Conservation (phyloP, 306 rosid genomes). For the Senna tora region DNA sequence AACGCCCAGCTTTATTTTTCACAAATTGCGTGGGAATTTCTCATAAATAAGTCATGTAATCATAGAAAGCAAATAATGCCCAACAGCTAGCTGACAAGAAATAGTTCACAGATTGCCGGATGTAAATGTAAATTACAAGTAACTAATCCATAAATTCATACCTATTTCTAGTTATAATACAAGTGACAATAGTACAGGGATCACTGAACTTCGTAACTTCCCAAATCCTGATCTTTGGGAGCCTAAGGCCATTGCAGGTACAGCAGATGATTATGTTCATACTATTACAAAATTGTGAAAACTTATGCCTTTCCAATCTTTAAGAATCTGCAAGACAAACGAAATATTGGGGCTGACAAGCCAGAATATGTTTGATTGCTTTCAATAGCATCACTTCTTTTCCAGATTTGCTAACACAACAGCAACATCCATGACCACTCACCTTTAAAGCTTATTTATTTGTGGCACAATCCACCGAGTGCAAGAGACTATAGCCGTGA, state of each 20-base stretch:
- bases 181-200: slow-evolving; percentile 50
- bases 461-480: slow-evolving; percentile 20
- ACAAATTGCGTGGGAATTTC: background rate
- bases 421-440: slow-evolving; percentile 32
- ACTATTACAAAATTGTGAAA: slow-evolving; percentile 63
- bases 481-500: slow-evolving; percentile 13
- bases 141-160: slow-evolving; percentile 44
- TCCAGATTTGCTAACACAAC: slow-evolving; percentile 34
- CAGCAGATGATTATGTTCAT: slow-evolving; percentile 49
- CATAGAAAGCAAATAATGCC: slow-evolving; percentile 3
- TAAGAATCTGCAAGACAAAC: slow-evolving; percentile 34
- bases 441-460: slow-evolving; percentile 29
- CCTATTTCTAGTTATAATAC: slow-evolving; percentile 58
- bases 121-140: slow-evolving; percentile 31
- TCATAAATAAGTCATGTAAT: background rate
- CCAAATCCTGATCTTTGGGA: slow-evolving; percentile 44
- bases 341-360: background rate
- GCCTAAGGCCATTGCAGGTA: slow-evolving; percentile 47
- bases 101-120: slow-evolving; percentile 21
- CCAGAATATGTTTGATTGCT: slow-evolving; percentile 38
- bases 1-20: background rate
- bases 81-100: background rate
- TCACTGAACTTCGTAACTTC: slow-evolving; percentile 34
- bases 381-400: slow-evolving; percentile 36
- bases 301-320: slow-evolving; percentile 39